Evolutionary conservation across 1,284 basidiomycete species (phyloP).

Genomic region (Inonotus hispidus): DNA sequence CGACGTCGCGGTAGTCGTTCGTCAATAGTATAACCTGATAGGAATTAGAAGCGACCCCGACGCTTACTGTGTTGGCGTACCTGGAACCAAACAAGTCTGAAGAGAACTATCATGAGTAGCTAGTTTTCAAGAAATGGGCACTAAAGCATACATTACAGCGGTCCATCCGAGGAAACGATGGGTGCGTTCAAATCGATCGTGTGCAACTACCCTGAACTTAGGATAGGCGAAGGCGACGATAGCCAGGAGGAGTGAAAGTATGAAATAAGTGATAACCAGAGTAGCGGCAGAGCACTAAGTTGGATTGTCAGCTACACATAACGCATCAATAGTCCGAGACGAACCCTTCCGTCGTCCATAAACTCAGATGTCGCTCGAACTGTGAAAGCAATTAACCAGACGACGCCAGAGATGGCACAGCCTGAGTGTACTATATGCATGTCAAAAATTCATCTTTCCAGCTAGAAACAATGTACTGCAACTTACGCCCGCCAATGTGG

Average conservation of each 20-base stretch:
- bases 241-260: slow-evolving; percentile 42
- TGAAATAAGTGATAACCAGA: slow-evolving; percentile 46
- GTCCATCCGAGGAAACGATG: slow-evolving; percentile 57
- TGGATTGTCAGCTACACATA: slow-evolving; percentile 14
- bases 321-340: slow-evolving; percentile 3
- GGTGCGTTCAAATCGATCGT: slow-evolving; percentile 48
- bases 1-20: slow-evolving; percentile 44
- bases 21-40: slow-evolving; percentile 42
- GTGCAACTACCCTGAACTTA: slow-evolving; percentile 39
- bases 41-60: slow-evolving; percentile 38
- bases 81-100: slow-evolving; percentile 44
- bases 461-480: background rate
- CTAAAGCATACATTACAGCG: slow-evolving; percentile 31
- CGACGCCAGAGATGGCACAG: slow-evolving; percentile 45
- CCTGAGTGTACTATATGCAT: slow-evolving; percentile 45
- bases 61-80: slow-evolving; percentile 39
- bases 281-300: slow-evolving; percentile 43
- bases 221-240: slow-evolving; percentile 50
- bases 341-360: slow-evolving; percentile 35
- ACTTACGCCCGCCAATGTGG: slow-evolving; percentile 47
- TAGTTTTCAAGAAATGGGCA: background rate
- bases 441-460: background rate
- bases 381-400: slow-evolving; percentile 49
- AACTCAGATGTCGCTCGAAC: slow-evolving; percentile 50
- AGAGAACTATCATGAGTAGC: background rate